These are phyloP conservation scores for Excoecaria agallocha DNA, from an alignment of 345 rosid genomes.

Conservation along the genomic window DNA sequence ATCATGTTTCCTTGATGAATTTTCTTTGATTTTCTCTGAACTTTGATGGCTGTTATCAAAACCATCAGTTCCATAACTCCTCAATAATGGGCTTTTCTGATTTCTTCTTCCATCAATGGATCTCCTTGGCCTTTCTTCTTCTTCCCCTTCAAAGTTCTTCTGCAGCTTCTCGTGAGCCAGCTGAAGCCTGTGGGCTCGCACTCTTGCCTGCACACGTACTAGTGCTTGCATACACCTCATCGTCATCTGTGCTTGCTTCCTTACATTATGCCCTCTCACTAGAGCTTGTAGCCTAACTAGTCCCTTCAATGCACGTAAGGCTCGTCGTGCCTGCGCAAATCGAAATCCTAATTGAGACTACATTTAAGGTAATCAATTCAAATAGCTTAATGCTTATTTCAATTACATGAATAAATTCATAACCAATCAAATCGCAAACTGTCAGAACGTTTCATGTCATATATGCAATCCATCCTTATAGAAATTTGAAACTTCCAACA, in stretches of 20 bases:
- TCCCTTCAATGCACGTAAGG: conserved; percentile 87
- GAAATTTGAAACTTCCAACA: too few relatives aligned
- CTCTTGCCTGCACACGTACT: conserved; percentile 91
- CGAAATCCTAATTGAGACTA: too few relatives aligned
- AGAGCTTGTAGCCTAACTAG: conserved; percentile 89
- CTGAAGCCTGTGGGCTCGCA: conserved; percentile 72
- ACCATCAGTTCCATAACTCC: conserved; percentile 18
- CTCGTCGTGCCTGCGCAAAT: conserved; percentile 70
- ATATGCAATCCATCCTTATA: too few relatives aligned
- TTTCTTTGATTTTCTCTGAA: conserved; percentile 40
- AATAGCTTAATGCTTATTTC: too few relatives aligned
- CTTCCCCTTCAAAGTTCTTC: conserved; percentile 35
- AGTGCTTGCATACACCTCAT: conserved; percentile 98
- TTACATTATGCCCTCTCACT: conserved; percentile 89
- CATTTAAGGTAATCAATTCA: too few relatives aligned
- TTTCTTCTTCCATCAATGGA: neutral
- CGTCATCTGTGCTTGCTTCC: conserved; percentile 96
- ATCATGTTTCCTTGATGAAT: conserved; percentile 48
- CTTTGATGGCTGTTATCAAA: conserved; percentile 47
- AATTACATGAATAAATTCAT: too few relatives aligned
- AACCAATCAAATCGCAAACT: too few relatives aligned
- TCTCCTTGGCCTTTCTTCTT: conserved; percentile 19
- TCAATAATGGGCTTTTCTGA: conserved; percentile 35
- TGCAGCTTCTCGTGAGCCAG: conserved; percentile 50
- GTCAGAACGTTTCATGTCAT: too few relatives aligned